These are phyloP conservation scores for Monosporascus sp. DNA, from an alignment of 2,329 filamentous ascomycete genomes.

Conservation along the genomic window DNA sequence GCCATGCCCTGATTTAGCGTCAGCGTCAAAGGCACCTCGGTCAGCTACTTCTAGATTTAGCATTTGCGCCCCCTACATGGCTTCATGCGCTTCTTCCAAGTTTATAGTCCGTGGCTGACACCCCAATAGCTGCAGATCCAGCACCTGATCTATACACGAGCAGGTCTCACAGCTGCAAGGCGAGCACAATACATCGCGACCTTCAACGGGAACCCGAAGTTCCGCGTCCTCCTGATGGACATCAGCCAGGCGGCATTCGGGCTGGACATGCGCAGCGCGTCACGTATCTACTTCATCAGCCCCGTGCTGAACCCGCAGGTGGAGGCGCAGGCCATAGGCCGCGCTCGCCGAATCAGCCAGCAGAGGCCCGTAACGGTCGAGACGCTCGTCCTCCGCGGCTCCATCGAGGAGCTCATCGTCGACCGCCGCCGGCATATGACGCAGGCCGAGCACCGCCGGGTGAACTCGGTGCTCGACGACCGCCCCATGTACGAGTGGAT, in stretches of 20 bases:
- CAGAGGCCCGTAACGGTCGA: slow-evolving; percentile 74
- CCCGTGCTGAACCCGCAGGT: slow-evolving; percentile 81
- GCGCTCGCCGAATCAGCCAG: slow-evolving; percentile 84
- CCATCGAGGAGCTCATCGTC: slow-evolving; percentile 81
- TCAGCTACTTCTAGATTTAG: too few species aligned
- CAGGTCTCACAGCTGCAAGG: slow-evolving; percentile 49
- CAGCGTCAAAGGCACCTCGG: too few species aligned
- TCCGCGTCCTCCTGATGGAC: slow-evolving; percentile 82
- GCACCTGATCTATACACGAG: slow-evolving; percentile 63
- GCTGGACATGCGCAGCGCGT: slow-evolving; percentile 77
- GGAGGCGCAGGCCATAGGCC: slow-evolving; percentile 86
- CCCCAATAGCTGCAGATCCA: slow-evolving; percentile 48
- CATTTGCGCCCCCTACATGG: too few species aligned
- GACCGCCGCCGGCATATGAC: slow-evolving; percentile 71
- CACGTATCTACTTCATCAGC: slow-evolving; percentile 82
- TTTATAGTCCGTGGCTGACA: slow-evolving; percentile 4
- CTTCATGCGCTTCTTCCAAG: neutral
- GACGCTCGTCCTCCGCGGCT: slow-evolving; percentile 73
- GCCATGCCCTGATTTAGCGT: neutral
- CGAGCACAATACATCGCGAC: slow-evolving; percentile 71
- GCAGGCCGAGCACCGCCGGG: slow-evolving; percentile 52
- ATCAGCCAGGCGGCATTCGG: slow-evolving; percentile 85
- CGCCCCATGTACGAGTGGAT: slow-evolving; percentile 56
- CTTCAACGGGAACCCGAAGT: slow-evolving; percentile 65
- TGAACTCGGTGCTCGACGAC: slow-evolving; percentile 55